Evolutionary conservation across 228 moss, liverwort and hornwort genomes (phyloP), one percentile per base, ranked within the genome.

Genomic region (Sphagnum magellanicum): DNA sequence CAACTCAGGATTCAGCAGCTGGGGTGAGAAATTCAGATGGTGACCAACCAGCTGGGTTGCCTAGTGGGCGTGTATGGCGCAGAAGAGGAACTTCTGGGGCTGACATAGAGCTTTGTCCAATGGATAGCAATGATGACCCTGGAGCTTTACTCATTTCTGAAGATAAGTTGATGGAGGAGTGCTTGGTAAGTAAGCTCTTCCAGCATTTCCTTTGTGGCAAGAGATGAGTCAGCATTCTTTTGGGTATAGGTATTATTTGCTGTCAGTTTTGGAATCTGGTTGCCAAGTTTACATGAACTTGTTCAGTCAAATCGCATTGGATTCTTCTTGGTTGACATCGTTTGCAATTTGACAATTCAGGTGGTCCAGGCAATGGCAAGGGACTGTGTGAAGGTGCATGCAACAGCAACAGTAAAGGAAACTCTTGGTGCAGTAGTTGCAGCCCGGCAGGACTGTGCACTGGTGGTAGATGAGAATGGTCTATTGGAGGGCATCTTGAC

Each of bases 391-490:
- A 93, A 75, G 68, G 91, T 91, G 10, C 88, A 86, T 74, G 79
- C 91, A 4, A 91, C 86, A 81, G 74, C 89, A 6, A 93, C 96
- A 11, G 93, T 97, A 10, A 97, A 93, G 75, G 96, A 97, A 70
- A 90, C 84, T 6, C 69, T 97, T 52, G 79, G 84, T 65, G 78
- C 83, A 32, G 87, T 91, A 78, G 73, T 97, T 58, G 72, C 66
- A 51, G 67, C 83, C 66, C 83, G 81, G 61, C 87, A 97, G 32
- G 76, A 73, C 15, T 91, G 82, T 75, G 91, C 93, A 50, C 57
- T 91, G 61, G 87, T 97, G 60, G 97, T 97, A 53, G 97, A 97
- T 72, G 97, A 93, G 9, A 97, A 97, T 79, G 93, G 93, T 49
- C 87, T 93, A 52, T 67, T 97, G 6, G 93, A 97, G 12, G 97